These are phyloP conservation scores for Diutina neorugosa DNA, from an alignment of 1,139 yeast species.

Conservation along the genomic window DNA sequence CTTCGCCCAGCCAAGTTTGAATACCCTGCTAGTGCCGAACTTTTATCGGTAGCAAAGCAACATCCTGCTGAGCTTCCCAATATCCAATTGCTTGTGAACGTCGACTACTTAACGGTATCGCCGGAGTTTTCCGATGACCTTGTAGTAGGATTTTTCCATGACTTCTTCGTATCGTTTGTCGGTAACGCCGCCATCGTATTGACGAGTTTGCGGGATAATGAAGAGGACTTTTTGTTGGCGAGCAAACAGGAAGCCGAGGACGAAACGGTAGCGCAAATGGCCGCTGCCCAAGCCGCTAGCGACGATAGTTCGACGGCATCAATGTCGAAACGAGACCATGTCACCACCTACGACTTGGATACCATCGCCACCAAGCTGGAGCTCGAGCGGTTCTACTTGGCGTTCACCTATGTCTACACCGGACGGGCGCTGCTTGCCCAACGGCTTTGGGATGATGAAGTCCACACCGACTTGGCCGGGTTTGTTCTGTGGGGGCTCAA, in stretches of 20 bases:
- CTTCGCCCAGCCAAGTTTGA: constrained; percentile 29
- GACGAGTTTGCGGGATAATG: constrained; percentile 70
- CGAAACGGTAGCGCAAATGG: not conserved
- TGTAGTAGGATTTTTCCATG: constrained; percentile 34
- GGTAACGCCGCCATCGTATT: constrained; percentile 68
- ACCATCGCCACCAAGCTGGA: constrained; percentile 12
- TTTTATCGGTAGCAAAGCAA: constrained; percentile 12
- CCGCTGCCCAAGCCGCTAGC: not conserved
- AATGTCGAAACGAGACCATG: not conserved
- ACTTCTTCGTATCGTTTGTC: constrained; percentile 49
- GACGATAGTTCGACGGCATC: not conserved
- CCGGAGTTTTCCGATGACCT: constrained; percentile 18
- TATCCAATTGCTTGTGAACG: constrained; percentile 12
- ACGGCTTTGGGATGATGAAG: constrained; percentile 61
- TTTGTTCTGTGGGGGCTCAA: constrained; percentile 82
- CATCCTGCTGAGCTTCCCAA: constrained; percentile 14
- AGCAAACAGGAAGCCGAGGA: constrained; percentile 10
- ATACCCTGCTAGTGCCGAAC: constrained; percentile 18
- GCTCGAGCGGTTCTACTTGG: constrained; percentile 73
- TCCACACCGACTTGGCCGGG: constrained; percentile 38
- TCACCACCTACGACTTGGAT: not conserved
- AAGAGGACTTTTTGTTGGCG: constrained; percentile 69
- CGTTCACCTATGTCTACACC: constrained; percentile 60
- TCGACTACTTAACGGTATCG: constrained; percentile 11
- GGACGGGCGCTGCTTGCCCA: constrained; percentile 47